Conservation (phyloP, 768 basidiomycete species). For the Pulveroboletus sp. region DNA sequence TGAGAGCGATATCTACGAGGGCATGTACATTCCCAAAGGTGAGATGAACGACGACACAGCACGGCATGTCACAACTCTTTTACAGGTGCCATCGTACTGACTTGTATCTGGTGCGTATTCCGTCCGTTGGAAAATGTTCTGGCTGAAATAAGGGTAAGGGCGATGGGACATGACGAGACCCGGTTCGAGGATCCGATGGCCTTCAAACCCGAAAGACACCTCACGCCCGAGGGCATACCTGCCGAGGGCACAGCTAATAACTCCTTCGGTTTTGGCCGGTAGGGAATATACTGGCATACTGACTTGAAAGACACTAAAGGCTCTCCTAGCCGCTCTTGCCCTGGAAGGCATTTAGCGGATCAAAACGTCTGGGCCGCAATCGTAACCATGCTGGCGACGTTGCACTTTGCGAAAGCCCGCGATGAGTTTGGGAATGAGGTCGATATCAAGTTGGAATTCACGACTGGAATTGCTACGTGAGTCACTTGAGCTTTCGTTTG, state of each 20-base stretch:
- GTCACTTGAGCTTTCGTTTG: neutral
- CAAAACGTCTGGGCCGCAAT: slow-evolving; percentile 32
- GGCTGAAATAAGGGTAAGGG: slow-evolving; percentile 30
- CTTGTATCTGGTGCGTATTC: slow-evolving; percentile 23
- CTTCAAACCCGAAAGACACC: slow-evolving; percentile 58
- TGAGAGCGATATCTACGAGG: slow-evolving; percentile 26
- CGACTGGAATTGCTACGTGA: slow-evolving; percentile 19
- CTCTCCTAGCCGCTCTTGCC: slow-evolving; percentile 26
- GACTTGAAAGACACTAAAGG: neutral
- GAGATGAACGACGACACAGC: neutral
- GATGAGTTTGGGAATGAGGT: slow-evolving; percentile 33
- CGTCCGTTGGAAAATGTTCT: neutral
- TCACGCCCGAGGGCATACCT: slow-evolving; percentile 25
- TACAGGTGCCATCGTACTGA: slow-evolving; percentile 20
- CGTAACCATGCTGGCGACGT: slow-evolving; percentile 29
- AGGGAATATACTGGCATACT: neutral
- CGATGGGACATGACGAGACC: slow-evolving; percentile 47
- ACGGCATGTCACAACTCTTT: neutral
- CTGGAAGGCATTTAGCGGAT: slow-evolving; percentile 34
- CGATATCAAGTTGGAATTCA: slow-evolving; percentile 21
- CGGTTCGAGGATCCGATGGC: slow-evolving; percentile 49
- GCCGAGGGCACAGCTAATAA: neutral
- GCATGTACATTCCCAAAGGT: slow-evolving; percentile 32
- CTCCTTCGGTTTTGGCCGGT: slow-evolving; percentile 29
- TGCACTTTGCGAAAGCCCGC: slow-evolving; percentile 25